Conservation (phyloP, 129 eudicot species). For the Arctium lappa region DNA sequence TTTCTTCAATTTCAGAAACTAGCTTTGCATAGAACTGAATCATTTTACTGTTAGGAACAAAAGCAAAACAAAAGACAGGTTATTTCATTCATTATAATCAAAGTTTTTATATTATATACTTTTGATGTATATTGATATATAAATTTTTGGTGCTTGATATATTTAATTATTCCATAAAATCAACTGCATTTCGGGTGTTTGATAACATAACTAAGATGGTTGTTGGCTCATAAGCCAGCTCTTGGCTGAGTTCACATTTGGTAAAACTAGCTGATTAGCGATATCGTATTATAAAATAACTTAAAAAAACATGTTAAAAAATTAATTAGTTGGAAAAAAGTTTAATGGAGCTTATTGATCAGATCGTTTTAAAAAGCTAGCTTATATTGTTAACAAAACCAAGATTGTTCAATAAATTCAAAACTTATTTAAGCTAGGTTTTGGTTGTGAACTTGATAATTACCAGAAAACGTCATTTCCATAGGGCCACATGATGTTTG, state of each 20-base stretch:
- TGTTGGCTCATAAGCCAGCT: too few relatives aligned
- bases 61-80: background rate
- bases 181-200: background rate
- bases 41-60: conserved; percentile 27
- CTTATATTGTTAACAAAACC: too few relatives aligned
- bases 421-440: too few relatives aligned
- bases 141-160: background rate
- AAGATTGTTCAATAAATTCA: too few relatives aligned
- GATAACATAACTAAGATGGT: too few relatives aligned
- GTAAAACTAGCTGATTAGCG: background rate
- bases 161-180: too few relatives aligned
- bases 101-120: too few relatives aligned
- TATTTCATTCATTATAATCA: background rate
- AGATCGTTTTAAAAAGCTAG: too few relatives aligned
- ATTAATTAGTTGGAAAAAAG: background rate
- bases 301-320: background rate
- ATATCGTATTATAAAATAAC: background rate
- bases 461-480: conserved; percentile 57
- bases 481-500: conserved; percentile 52
- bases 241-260: too few relatives aligned
- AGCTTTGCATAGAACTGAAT: conserved; percentile 28
- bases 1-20: conserved; percentile 29
- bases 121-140: background rate
- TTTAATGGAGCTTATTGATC: background rate
- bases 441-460: background rate